Evolutionary conservation across 257 asterid species (phyloP).

Genomic region (Primulina tabacum): DNA sequence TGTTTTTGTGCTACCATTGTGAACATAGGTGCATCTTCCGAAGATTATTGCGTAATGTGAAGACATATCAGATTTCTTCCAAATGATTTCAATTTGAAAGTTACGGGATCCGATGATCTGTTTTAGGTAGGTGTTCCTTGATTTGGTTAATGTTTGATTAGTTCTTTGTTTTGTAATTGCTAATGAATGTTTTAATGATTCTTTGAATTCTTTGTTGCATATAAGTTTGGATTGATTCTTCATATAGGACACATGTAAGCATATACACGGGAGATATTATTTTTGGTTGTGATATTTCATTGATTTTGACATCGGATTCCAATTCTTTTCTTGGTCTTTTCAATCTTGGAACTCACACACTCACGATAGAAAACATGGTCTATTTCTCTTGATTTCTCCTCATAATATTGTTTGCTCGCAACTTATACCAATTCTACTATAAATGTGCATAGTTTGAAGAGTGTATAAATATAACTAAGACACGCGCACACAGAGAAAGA

Average conservation of each 20-base stretch:
- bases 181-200: conserved; percentile 45
- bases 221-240: conserved; percentile 36
- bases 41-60: conserved; percentile 31
- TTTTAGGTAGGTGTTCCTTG: conserved; percentile 48
- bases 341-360: conserved; percentile 54
- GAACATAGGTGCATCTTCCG: conserved; percentile 40
- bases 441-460: conserved; percentile 30
- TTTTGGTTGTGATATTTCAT: conserved; percentile 22
- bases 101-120: conserved; percentile 89
- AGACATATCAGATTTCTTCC: conserved; percentile 28
- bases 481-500: conserved; percentile 28
- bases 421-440: conserved; percentile 15
- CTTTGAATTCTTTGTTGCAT: conserved; percentile 67
- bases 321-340: conserved; percentile 31
- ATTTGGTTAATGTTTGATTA: conserved; percentile 22
- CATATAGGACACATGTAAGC: conserved; percentile 60
- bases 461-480: conserved; percentile 22
- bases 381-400: conserved; percentile 67
- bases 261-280: conserved; percentile 18
- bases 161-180: conserved; percentile 46
- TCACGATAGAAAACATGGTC: conserved; percentile 49
- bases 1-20: conserved; percentile 39
- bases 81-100: conserved; percentile 44
- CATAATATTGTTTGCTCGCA: conserved; percentile 24
- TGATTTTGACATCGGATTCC: conserved; percentile 94